These are phyloP conservation scores for Eutypella sp. DNA, from an alignment of 2,329 filamentous ascomycete genomes.

Conservation along the genomic window DNA sequence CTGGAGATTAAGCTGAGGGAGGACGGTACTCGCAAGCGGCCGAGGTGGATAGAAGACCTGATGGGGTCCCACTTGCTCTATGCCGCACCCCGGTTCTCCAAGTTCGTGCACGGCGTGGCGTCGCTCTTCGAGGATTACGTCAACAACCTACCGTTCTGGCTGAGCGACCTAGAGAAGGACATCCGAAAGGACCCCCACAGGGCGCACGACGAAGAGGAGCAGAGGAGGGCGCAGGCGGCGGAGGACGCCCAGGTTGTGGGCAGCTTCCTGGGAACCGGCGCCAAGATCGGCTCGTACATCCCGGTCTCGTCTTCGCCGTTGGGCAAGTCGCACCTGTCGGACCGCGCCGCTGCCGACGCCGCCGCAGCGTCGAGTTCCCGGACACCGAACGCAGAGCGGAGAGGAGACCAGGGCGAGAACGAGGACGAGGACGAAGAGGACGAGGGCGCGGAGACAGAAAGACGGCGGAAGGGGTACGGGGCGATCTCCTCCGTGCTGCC, in stretches of 20 bases:
- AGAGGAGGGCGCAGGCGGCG: constrained; percentile 71
- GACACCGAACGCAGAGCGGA: constrained; percentile 10
- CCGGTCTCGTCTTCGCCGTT: constrained; percentile 61
- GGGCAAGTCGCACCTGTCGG: constrained; percentile 59
- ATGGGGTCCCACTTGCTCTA: constrained; percentile 92
- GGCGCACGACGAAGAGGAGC: constrained; percentile 88
- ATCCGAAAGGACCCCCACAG: constrained; percentile 89
- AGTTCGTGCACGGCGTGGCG: constrained; percentile 92
- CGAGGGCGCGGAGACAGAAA: constrained; percentile 14
- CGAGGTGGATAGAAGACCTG: constrained; percentile 84
- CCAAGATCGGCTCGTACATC: constrained; percentile 49
- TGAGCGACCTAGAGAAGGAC: constrained; percentile 84
- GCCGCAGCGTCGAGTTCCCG: constrained; percentile 25
- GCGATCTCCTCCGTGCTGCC: constrained; percentile 71
- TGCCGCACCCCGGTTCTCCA: constrained; percentile 84
- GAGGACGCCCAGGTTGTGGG: constrained; percentile 88
- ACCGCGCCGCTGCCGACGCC: constrained; percentile 46
- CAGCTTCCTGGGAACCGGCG: constrained; percentile 64
- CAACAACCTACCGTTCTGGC: constrained; percentile 94
- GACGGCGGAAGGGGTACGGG: constrained; percentile 38
- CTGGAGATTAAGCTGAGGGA: constrained; percentile 88
- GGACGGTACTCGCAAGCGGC: constrained; percentile 59
- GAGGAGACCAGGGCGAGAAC: constrained; percentile 15
- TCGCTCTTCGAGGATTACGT: constrained; percentile 93
- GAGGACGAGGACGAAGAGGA: constrained; percentile 28